Evolutionary conservation across 2,329 filamentous ascomycete species (phyloP).

Genomic region (Sporothrix brunneoviolacea): DNA sequence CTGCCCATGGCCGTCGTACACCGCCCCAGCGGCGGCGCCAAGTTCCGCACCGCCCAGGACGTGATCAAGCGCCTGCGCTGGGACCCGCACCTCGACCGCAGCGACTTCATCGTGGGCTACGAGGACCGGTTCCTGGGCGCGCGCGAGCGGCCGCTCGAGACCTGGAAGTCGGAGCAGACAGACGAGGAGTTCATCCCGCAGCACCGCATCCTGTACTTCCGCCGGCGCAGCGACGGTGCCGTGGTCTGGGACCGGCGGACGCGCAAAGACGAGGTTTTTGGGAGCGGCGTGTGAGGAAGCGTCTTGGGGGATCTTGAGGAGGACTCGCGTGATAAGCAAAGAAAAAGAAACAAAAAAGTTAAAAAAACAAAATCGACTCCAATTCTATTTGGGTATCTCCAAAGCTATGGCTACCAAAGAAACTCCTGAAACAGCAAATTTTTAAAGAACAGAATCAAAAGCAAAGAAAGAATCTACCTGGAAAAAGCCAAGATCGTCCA

Average conservation of each 20-base stretch:
- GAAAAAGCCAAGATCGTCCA: too few species aligned
- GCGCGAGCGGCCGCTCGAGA: constrained; percentile 45
- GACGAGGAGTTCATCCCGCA: constrained; percentile 62
- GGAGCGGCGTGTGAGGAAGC: constrained; percentile 33
- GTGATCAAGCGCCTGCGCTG: constrained; percentile 54
- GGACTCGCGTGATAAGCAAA: background rate
- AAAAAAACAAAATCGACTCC: background rate
- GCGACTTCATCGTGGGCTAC: constrained; percentile 53
- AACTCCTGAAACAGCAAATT: too few species aligned
- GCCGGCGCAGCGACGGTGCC: constrained; percentile 41
- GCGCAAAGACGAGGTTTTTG: constrained; percentile 50
- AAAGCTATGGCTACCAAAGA: background rate
- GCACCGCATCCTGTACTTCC: constrained; percentile 57
- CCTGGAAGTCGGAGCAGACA: constrained; percentile 56
- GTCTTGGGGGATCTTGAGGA: background rate
- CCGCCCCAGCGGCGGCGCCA: constrained; percentile 25
- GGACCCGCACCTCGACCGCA: constrained; percentile 46
- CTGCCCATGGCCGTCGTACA: constrained; percentile 12
- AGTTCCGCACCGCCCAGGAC: constrained; percentile 51
- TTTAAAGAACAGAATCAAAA: background rate
- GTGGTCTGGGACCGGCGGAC: constrained; percentile 52
- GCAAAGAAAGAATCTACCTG: too few species aligned
- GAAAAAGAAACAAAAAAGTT: background rate
- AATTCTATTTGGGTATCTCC: background rate
- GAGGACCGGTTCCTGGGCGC: constrained; percentile 53